Percentiles rank a stretch among this genome's conserved stretches.
Conservation (phyloP, 352 stramenopile species). For the Blastocystis sp. region DNA sequence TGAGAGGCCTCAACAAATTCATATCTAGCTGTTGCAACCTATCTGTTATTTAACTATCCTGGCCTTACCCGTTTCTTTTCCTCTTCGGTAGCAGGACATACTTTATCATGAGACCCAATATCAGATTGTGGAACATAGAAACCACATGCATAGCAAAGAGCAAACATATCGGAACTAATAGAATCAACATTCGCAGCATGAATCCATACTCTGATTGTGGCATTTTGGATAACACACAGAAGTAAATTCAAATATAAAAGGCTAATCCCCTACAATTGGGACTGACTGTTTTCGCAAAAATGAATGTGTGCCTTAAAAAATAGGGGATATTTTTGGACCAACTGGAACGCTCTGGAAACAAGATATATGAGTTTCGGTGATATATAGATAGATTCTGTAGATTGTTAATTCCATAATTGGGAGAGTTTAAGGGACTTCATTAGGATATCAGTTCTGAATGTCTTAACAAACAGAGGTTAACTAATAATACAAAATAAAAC, state of each 20-base stretch:
- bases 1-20: conserved; percentile 60
- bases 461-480: neutral
- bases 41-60: neutral
- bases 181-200: neutral
- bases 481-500: neutral
- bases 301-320: neutral
- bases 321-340: neutral
- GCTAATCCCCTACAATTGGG: neutral
- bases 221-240: neutral
- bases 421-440: neutral
- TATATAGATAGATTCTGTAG: neutral
- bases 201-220: conserved; percentile 35
- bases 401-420: neutral
- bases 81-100: conserved; percentile 34
- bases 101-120: conserved; percentile 40
- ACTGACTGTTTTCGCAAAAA: neutral
- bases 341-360: neutral
- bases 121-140: conserved; percentile 40
- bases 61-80: neutral
- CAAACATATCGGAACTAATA: conserved; percentile 49
- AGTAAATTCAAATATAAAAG: conserved; percentile 4
- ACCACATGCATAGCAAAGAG: conserved; percentile 59
- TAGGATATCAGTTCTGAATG: neutral
- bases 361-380: neutral
- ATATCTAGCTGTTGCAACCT: conserved; percentile 21